Base-by-base conservation (phyloP, 768 basidiomycete genomes). In the Pilatotrama ljubarskyi region DNA sequence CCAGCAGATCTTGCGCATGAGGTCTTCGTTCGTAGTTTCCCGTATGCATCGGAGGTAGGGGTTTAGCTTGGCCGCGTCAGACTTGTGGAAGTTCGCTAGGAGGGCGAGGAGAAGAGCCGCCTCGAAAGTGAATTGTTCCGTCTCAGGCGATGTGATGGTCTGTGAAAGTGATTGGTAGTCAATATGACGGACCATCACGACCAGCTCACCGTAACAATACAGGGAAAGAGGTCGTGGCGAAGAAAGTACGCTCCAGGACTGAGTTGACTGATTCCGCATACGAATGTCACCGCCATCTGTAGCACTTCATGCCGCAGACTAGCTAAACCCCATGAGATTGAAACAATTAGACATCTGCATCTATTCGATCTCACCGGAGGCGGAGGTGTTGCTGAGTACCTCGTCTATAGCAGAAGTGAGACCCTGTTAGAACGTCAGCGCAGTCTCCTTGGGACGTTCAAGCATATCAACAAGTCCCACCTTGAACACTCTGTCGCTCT, bases 201-300 rank as follows among this genome's bases (percentile, higher is more conserved):
- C 1, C 9, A 7, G 75, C 81, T 44, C 53, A 83, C 86, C 18
- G 75, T 72, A 18, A 74, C 71, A 24, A 87, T 77, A 1, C 81
- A 75, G 4, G 85, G 80, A 66, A 84, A 87, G 18, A 88, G 73
- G 68, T 89, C 83, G 41, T 75, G 75, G 11, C 85, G 81, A 14
- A 89, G 77, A 47, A 90, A 84, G 66, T 88, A 90, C 8, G 88
- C 88, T 10, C 86, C 87, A 0, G 86, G 84, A 64, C 88, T 90
- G 15, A 86, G 76, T 63, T 90, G 79, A 49, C 77, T 80, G 51
- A 87, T 76, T 10, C 83, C 79, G 55, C 85, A 84, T 68, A 83
- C 78, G 64, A 82, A 87, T 37, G 78, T 76, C 38, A 89, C 70
- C 3, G 81, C 81, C 13, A 87, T 75, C 59, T 84, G 86, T 18